Conservation (phyloP, 2,329 filamentous ascomycete species). For the Malbranchea zuffiana region DNA sequence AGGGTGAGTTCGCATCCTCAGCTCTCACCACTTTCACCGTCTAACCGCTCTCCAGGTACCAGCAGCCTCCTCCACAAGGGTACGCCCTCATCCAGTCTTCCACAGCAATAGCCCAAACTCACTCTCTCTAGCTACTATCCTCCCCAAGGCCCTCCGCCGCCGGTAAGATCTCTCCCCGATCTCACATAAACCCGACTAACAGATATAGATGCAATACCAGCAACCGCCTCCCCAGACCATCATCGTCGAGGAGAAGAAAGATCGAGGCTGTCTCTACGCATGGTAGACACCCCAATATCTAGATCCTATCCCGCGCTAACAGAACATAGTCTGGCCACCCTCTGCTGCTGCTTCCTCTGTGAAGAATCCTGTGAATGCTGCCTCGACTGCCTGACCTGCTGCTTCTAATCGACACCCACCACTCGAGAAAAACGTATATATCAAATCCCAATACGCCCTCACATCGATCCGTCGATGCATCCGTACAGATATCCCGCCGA, state of each 20-base stretch:
- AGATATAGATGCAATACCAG: slow-evolving; percentile 39
- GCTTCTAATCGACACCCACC: slow-evolving; percentile 3
- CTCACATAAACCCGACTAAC: neutral
- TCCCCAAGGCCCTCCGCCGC: slow-evolving; percentile 21
- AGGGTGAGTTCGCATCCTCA: slow-evolving; percentile 12
- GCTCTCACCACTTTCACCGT: slow-evolving; percentile 19
- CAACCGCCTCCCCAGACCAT: slow-evolving; percentile 34
- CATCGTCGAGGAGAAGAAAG: slow-evolving; percentile 36
- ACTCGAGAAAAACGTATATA: no score
- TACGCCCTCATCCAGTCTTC: no score
- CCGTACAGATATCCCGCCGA: no score
- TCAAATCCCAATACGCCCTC: no score
- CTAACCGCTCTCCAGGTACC: slow-evolving; percentile 35
- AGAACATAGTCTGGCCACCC: slow-evolving; percentile 37
- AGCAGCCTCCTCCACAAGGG: slow-evolving; percentile 11
- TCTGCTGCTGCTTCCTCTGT: slow-evolving; percentile 55
- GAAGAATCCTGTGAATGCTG: slow-evolving; percentile 56
- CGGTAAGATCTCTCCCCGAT: slow-evolving; percentile 17
- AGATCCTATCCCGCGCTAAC: neutral
- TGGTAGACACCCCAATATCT: slow-evolving; percentile 31
- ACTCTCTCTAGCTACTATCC: no score
- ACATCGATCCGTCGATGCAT: no score
- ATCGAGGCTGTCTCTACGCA: slow-evolving; percentile 41
- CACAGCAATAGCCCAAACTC: no score
- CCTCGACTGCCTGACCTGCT: slow-evolving; percentile 42